phyloP scores from a whole-genome alignment of 2,329 filamentous ascomycete genomes.

The Bisporella sp. region DNA sequence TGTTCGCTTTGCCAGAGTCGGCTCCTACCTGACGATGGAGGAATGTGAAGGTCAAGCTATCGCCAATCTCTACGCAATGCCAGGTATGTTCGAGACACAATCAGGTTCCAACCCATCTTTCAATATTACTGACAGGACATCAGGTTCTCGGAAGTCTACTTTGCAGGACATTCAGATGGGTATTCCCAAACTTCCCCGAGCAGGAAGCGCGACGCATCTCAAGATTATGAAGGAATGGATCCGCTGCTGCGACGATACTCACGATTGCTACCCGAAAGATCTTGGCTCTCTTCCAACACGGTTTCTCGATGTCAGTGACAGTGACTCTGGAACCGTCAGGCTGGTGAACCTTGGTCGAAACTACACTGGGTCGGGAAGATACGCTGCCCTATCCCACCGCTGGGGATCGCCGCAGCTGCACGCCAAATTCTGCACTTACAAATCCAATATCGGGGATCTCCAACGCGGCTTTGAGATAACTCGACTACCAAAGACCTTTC shows the following conservation, averaged over 20 bases:
- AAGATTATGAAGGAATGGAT: slow-evolving; percentile 3
- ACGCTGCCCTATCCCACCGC: slow-evolving; percentile 10
- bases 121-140: not conserved
- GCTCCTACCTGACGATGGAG: not conserved
- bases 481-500: slow-evolving; percentile 5
- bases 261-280: not conserved
- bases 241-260: not conserved
- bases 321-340: not conserved
- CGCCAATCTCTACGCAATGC: not conserved
- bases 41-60: not conserved
- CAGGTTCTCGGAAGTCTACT: not conserved
- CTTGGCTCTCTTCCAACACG: not conserved
- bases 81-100: not conserved
- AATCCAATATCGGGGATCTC: not conserved
- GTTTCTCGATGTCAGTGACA: slow-evolving; percentile 3
- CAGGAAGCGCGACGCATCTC: slow-evolving; percentile 1
- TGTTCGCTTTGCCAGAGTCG: not conserved
- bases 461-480: not conserved
- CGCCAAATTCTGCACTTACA: slow-evolving; percentile 2
- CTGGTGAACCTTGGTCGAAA: not conserved
- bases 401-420: slow-evolving; percentile 2
- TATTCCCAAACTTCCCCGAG: not conserved
- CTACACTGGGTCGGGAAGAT: slow-evolving; percentile 4
- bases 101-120: not conserved
- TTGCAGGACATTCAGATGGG: slow-evolving; percentile 1